Conservation (phyloP, 805 yeast genomes). For the Candida ulmi region DNA sequence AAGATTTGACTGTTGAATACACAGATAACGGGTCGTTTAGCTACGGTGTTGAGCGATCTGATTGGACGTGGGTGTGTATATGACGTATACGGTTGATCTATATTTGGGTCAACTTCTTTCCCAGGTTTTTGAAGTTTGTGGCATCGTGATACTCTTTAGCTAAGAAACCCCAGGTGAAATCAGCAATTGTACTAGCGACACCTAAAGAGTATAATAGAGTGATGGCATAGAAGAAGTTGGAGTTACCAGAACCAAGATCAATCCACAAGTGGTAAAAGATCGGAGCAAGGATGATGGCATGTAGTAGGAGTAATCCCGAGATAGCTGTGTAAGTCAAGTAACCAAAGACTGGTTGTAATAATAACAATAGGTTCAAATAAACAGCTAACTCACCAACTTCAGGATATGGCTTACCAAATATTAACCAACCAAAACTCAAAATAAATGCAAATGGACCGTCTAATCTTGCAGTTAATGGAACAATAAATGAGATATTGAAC, state of each 20-base stretch:
- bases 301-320: constrained; percentile 47
- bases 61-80: no score
- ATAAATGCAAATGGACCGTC: constrained; percentile 57
- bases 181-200: constrained; percentile 61
- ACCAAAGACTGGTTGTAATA: constrained; percentile 40
- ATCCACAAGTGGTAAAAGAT: constrained; percentile 94
- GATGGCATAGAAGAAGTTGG: constrained; percentile 94
- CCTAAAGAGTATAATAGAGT: constrained; percentile 75
- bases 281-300: constrained; percentile 68
- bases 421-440: constrained; percentile 43
- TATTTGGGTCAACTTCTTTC: neutral
- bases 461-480: constrained; percentile 75
- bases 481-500: constrained; percentile 55
- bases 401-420: constrained; percentile 80
- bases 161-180: constrained; percentile 66
- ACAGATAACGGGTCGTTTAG: no score
- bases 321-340: constrained; percentile 42
- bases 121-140: neutral
- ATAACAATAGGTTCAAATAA: constrained; percentile 41
- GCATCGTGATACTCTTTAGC: constrained; percentile 13
- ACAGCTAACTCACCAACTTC: constrained; percentile 71
- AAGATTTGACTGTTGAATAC: no score
- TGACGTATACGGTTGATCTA: neutral
- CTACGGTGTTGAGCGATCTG: no score
- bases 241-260: constrained; percentile 87